These are phyloP conservation scores for Hawksworthiomyces lignivorus DNA, from an alignment of 2,329 filamentous ascomycete genomes.

Conservation along the genomic window DNA sequence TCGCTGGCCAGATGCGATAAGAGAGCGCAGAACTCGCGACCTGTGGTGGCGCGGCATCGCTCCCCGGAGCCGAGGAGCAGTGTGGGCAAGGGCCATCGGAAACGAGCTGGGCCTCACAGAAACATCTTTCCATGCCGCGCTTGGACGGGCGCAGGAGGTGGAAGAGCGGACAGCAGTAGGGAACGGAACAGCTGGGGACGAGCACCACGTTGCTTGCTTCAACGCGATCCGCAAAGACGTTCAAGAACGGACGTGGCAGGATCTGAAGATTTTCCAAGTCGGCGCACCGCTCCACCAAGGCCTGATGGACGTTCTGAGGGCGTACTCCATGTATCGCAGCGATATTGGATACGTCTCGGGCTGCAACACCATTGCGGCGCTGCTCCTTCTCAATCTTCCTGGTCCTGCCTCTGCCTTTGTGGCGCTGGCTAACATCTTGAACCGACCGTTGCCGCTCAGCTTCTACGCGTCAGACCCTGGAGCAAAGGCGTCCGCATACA, in stretches of 20 bases:
- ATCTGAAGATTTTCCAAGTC: slow-evolving; percentile 64
- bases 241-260: slow-evolving; percentile 56
- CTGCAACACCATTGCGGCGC: slow-evolving; percentile 65
- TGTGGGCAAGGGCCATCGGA: slow-evolving; percentile 65
- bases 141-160: slow-evolving; percentile 57
- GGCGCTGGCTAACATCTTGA: slow-evolving; percentile 67
- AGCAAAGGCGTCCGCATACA: slow-evolving; percentile 63
- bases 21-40: slow-evolving; percentile 61
- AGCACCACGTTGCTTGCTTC: slow-evolving; percentile 52
- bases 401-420: slow-evolving; percentile 58
- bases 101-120: slow-evolving; percentile 64
- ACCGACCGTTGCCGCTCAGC: slow-evolving; percentile 64
- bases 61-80: slow-evolving; percentile 57
- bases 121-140: slow-evolving; percentile 61
- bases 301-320: slow-evolving; percentile 65
- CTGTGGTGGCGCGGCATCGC: slow-evolving; percentile 78
- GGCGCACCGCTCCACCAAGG: slow-evolving; percentile 59
- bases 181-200: slow-evolving; percentile 45
- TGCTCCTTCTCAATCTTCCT: slow-evolving; percentile 65
- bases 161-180: slow-evolving; percentile 48
- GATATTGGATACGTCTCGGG: slow-evolving; percentile 73
- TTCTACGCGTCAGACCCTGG: slow-evolving; percentile 65
- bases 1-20: slow-evolving; percentile 65
- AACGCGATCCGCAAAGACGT: slow-evolving; percentile 57
- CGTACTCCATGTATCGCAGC: slow-evolving; percentile 73